Conservation (phyloP, 2,329 filamentous ascomycete genomes). For the Cladosporium sp. region DNA sequence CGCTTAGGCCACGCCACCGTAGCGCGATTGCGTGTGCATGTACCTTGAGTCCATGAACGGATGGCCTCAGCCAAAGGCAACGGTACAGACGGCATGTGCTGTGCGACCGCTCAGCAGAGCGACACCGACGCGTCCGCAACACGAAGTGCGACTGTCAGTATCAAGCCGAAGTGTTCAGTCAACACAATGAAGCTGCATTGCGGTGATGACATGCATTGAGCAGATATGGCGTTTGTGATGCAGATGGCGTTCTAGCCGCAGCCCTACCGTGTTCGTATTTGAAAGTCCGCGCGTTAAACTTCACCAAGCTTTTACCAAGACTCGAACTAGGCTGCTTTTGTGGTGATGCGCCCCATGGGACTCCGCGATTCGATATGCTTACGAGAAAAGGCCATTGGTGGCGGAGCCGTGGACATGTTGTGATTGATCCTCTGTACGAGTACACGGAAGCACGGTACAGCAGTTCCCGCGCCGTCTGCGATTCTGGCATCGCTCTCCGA, state of each 20-base stretch:
- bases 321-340: neutral
- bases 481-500: neutral
- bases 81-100: neutral
- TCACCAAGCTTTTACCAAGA: neutral
- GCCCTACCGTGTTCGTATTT: neutral
- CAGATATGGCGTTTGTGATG: neutral
- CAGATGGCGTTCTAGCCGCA: slow-evolving; percentile 1
- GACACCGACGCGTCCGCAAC: neutral
- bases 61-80: neutral
- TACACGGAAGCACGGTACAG: neutral
- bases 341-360: neutral
- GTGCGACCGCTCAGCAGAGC: neutral
- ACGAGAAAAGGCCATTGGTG: neutral
- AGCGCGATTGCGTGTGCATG: slow-evolving; percentile 7
- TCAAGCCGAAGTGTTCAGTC: neutral
- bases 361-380: neutral
- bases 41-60: neutral
- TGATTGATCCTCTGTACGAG: slow-evolving; percentile 3
- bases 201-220: neutral
- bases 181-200: neutral
- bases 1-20: neutral
- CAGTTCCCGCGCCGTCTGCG: neutral
- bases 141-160: neutral
- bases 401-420: neutral
- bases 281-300: slow-evolving; percentile 1